Percentiles rank a stretch among this genome's conserved stretches.
These are phyloP conservation scores for Carex arenaria DNA, from an alignment of 202 grass and related monocot genomes.

Conservation along the genomic window DNA sequence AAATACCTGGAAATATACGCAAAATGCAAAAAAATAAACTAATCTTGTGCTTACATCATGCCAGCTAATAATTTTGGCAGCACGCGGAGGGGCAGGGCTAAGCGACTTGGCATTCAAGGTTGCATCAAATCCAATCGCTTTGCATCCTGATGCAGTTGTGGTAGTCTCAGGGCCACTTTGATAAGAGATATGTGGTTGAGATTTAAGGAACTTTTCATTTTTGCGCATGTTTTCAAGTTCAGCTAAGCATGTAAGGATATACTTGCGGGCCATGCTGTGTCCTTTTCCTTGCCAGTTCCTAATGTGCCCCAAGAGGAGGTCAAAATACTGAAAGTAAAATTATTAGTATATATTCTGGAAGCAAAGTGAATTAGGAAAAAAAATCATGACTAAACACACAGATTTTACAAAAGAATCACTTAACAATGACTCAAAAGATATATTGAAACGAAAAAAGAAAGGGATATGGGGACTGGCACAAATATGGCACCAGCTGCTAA, in stretches of 20 bases:
- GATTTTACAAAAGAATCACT: not conserved
- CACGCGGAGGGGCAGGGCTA: constrained; percentile 78
- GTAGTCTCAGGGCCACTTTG: constrained; percentile 60
- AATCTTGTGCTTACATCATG: constrained; percentile 49
- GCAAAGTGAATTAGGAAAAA: not conserved
- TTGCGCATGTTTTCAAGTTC: constrained; percentile 78
- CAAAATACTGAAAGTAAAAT: constrained; percentile 69
- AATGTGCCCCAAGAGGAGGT: constrained; percentile 66
- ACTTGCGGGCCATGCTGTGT: constrained; percentile 72
- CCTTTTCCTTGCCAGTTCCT: constrained; percentile 89
- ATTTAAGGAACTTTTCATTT: constrained; percentile 66
- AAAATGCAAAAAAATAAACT: not conserved
- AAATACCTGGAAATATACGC: not conserved
- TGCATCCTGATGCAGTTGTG: constrained; percentile 87
- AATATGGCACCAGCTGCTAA: not conserved
- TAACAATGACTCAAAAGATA: not conserved
- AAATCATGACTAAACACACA: not conserved
- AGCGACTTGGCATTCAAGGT: constrained; percentile 75
- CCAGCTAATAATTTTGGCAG: constrained; percentile 83
- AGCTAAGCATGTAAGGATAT: constrained; percentile 73
- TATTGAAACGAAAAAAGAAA: not conserved
- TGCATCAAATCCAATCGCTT: constrained; percentile 88
- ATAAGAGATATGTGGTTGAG: constrained; percentile 31
- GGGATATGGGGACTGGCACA: not conserved
- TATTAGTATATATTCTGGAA: constrained; percentile 1